Percentiles rank a stretch among this genome's conserved stretches.
phyloP scores from a whole-genome alignment of 495 filamentous ascomycete species.

The Parathielavia appendiculata region DNA sequence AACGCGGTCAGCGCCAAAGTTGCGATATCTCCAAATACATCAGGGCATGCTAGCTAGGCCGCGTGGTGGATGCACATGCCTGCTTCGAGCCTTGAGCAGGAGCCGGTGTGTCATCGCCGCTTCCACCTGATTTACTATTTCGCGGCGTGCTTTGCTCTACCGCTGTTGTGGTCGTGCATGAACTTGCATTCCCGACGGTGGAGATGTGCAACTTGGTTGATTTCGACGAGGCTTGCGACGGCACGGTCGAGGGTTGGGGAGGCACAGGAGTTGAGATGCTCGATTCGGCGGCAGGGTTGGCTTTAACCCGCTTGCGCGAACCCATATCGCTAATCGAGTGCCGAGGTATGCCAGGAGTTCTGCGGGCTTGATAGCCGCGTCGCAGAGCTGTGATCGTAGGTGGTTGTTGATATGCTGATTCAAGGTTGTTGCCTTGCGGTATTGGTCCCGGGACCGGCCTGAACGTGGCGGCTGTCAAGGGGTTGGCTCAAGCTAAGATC shows the following conservation, averaged over 20 bases:
- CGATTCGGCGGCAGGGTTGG: conserved; percentile 40
- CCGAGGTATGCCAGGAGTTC: background rate
- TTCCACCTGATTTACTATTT: conserved; percentile 1
- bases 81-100: conserved; percentile 15
- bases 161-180: conserved; percentile 7
- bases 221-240: conserved; percentile 14
- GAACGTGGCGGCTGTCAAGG: conserved; percentile 7
- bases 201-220: conserved; percentile 4
- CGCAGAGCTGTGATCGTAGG: background rate
- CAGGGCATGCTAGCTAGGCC: background rate
- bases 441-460: background rate
- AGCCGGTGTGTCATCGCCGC: conserved; percentile 6
- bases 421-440: conserved; percentile 13
- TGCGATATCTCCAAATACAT: background rate
- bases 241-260: conserved; percentile 3
- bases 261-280: conserved; percentile 16
- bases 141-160: conserved; percentile 6
- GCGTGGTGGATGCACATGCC: conserved; percentile 13
- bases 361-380: background rate
- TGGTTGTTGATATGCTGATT: background rate
- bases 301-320: conserved; percentile 60
- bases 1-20: conserved; percentile 19
- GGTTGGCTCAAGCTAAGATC: conserved; percentile 7
- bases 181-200: conserved; percentile 1
- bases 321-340: conserved; percentile 38